Evolutionary conservation across 176 grass and related monocot genomes (phyloP), one percentile per base, ranked within the genome.

Genomic region (Zoysia japonica): DNA sequence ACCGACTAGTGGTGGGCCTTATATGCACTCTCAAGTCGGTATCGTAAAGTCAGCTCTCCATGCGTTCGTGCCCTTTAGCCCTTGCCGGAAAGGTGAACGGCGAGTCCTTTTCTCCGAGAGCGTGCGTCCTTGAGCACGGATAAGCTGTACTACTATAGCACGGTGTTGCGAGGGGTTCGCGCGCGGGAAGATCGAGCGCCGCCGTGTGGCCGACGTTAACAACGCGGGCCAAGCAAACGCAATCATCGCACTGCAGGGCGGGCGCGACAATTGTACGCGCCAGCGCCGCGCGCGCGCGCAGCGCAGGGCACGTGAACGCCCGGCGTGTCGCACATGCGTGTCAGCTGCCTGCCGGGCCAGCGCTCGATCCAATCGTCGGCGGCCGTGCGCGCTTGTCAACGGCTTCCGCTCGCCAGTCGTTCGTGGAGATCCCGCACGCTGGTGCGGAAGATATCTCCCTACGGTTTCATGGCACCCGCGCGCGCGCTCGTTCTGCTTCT

Each of bases 21-120:
- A 45, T 4, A 5, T 64, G 46, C 13, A 56, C 48, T 20, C 2
- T 8, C 11, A 1, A 64, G 41, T 65, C 11, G 10, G 7, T 2
- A n/a, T 38, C 19, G 17, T 47, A 41, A 85, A 72, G 83, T 85
- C 76, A 85, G 68, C 68, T 72, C 48, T 14, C 56, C 28, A 28
- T 9, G 1, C n/a, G 9, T 38, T 7, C 63, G 12, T 36, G 19
- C 0, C 16, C 11, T 17, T 14, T 52, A 13, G 20, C 72, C 83
- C 79, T 72, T 79, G 40, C 13, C 42, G 48, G 9, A 63, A 78
- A 78, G 56, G 74, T 4, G 13, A 39, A 15, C 11, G 72, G 14
- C 10, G 50, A 2, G 61, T 75, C 66, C 67, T 64, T 85, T 78
- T 55, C 28, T 28, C 56, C 47, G 39, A 37, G 45, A 63, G 66